Base-by-base conservation (phyloP, 2,329 filamentous ascomycete species). In the Diaporthe destruens region DNA sequence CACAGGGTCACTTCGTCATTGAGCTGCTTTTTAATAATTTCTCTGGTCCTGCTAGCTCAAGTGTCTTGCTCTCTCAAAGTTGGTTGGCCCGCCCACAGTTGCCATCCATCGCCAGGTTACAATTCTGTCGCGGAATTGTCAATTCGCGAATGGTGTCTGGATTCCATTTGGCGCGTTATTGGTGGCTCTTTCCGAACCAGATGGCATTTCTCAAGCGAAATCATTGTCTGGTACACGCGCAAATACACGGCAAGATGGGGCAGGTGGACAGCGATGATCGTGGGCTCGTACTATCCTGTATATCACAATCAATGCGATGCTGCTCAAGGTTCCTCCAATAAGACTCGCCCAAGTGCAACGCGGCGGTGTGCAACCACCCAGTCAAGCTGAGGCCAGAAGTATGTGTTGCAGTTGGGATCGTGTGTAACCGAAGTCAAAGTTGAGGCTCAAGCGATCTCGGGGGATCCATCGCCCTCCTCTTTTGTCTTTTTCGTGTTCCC, bases 391-490 rank as follows among this genome's bases (percentile, higher is more conserved):
- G 25, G 54, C 47, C 54, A 29, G 34, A 72, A 54, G 54, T 47
- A 72, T 57, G 71, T 57, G 63, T 63, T 51, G 54, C 47, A 34
- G 54, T 20, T 20, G 20, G 25, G 14, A 71, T 42, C 25, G 25
- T 49, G 69, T 73, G 72, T 56, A 67, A 71, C 68, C 61, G 61
- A 73, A 49, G 63, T 71, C 61, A 71, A 65, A 55, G 47, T 63
- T 71, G 72, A 71, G 72, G 61, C 69, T 73, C 69, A 67, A 73
- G 49, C 56, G 51, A 53, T 25, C 47, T 59, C 54, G 42, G 51
- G 36, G 55, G 63, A 32, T 23, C 53, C 53, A 34, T 55, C 44
- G 49, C 29, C 57, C 12, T 25, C 20, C 14, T 29, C 18, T 20
- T n/a, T 42, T 29, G 29, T 12, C 25, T 32, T n/a, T 11, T 47